Evolutionary conservation across 805 yeast genomes (phyloP), one percentile per base, ranked within the genome.

Genomic region (Debaryomyces maramus): DNA sequence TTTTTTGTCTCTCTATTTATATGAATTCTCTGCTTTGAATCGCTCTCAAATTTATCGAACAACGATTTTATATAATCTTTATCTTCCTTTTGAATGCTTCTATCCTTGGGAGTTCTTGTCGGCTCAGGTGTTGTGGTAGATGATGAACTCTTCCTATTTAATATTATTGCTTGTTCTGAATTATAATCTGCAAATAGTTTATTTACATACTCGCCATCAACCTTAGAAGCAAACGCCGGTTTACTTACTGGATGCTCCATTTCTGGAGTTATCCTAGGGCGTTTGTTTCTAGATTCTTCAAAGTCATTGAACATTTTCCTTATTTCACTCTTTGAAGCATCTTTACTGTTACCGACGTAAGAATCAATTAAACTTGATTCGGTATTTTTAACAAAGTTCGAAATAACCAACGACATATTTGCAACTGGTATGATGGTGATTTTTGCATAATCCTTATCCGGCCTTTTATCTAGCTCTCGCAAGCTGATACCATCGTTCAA

Each of bases 301-400:
- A 39, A 45, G 21, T 45, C 43, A 7, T 46, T 48, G 32, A 53
- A 50, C 48, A 47, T 39, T 24, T 45, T 26, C 34, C 47, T 47
- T 19, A 47, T 43, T 16, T 43, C 51, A 18, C 39, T 19, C 4
- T 15, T 13, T 11, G 20, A 11, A 14, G 7, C 18, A 8, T 13
- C 31, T n/a, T 16, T 3, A 9, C 13, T 36, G 8, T 19, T 28
- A n/a, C 37, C 47, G 4, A 56, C 48, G 39, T 63, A 66, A 1
- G 63, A 30, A 39, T 65, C 73, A 18, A 61, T 66, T 27, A 69
- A 53, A 20, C 53, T 52, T 10, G 56, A 52, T 11, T 68, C 63
- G 22, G 62, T 66, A 0, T 71, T 48, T 14, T 67, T 63, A 28
- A 76, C 78, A 53, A 85, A 80, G 40, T 76, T 78, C 3, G 83